phyloP scores from a whole-genome alignment of 345 rosid species.

The Melaleuca alternifolia region DNA sequence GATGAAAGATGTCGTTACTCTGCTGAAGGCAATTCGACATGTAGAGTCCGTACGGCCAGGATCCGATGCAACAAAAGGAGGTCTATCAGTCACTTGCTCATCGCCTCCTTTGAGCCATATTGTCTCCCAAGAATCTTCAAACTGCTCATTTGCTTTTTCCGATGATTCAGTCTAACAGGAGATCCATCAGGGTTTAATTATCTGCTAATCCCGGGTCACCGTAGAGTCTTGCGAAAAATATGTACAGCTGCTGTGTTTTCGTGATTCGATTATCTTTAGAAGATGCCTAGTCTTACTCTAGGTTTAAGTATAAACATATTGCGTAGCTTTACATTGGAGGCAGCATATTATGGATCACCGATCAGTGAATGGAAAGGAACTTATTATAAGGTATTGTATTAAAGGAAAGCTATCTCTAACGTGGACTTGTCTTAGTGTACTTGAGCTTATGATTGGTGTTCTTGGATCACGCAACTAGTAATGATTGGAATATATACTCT shows the following conservation, averaged over 20 bases:
- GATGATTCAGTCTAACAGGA: conserved; percentile 43
- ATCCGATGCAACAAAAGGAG: conserved; percentile 26
- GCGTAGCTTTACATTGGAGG: background rate
- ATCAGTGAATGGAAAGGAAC: background rate
- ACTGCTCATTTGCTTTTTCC: conserved; percentile 67
- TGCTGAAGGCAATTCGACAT: conserved; percentile 80
- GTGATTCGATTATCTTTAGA: background rate
- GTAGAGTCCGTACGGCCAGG: conserved; percentile 35
- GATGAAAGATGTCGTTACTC: conserved; percentile 89
- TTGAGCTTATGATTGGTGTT: background rate
- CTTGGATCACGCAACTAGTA: background rate
- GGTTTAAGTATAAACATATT: background rate
- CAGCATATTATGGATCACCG: background rate
- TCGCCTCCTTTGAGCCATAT: conserved; percentile 29
- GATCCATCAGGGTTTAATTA: background rate
- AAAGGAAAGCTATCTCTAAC: background rate
- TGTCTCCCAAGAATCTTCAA: conserved; percentile 59
- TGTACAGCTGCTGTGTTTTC: background rate
- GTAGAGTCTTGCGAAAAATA: background rate
- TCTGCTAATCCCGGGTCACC: background rate
- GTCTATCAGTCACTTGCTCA: conserved; percentile 3
- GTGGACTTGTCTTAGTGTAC: background rate
- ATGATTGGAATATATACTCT: background rate
- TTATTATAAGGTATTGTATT: background rate
- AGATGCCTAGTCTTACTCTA: background rate